Percentiles rank a stretch among this genome's conserved stretches.
These are phyloP conservation scores for Laetiporus sulphureus DNA, from an alignment of 1,284 basidiomycete genomes.

Conservation along the genomic window DNA sequence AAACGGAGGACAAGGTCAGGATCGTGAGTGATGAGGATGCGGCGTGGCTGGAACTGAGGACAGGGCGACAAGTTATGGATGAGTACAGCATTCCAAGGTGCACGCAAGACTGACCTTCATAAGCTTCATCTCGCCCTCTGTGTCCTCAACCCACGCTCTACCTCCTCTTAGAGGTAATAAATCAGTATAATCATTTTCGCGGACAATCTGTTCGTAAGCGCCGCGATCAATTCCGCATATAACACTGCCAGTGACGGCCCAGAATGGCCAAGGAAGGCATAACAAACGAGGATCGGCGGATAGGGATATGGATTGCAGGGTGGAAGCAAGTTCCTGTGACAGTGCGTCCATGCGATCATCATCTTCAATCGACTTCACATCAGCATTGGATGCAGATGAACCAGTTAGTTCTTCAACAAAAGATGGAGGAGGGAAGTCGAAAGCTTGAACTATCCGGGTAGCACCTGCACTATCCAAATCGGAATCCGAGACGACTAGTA, in stretches of 20 bases:
- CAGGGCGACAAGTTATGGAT: too few relatives aligned
- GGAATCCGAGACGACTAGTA: constrained; percentile 46
- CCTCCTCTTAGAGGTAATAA: constrained; percentile 42
- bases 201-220: constrained; percentile 31
- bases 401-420: constrained; percentile 24
- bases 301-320: constrained; percentile 36
- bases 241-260: constrained; percentile 33
- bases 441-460: constrained; percentile 40
- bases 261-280: constrained; percentile 34
- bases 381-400: constrained; percentile 7
- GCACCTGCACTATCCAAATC: constrained; percentile 18
- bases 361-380: constrained; percentile 6
- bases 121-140: constrained; percentile 37
- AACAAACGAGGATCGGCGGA: constrained; percentile 33
- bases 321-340: constrained; percentile 34
- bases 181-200: constrained; percentile 13
- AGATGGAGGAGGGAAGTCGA: constrained; percentile 49
- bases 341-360: constrained; percentile 21
- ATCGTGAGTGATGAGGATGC: constrained; percentile 64
- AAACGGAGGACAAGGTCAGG: constrained; percentile 62
- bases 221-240: constrained; percentile 40
- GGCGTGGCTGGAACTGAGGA: constrained; percentile 53
- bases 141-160: constrained; percentile 42
- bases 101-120: constrained; percentile 40
- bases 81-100: too few relatives aligned